Percentiles rank a stretch among this genome's conserved stretches.
Evolutionary conservation across 192 early-diverging fungal species (phyloP).

Genomic region (Coemansia sp.): DNA sequence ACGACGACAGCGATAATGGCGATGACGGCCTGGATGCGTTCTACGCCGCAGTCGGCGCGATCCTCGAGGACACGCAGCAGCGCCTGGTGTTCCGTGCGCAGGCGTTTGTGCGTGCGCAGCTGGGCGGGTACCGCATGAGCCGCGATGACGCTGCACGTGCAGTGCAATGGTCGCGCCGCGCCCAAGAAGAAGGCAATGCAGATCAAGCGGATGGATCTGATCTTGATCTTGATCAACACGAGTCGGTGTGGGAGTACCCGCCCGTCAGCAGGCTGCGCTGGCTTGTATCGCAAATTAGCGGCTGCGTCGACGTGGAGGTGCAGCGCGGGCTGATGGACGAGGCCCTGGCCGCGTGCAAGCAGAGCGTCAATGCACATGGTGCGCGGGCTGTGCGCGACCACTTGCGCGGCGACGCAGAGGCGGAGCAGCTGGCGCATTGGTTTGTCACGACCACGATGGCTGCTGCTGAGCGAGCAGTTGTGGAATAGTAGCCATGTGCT

Average conservation of each 20-base stretch:
- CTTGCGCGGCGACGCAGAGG: slow-evolving; percentile 11
- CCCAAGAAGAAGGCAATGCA: too few relatives aligned
- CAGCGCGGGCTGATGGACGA: slow-evolving; percentile 18
- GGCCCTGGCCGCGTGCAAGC: not conserved
- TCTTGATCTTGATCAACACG: not conserved
- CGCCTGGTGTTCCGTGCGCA: slow-evolving; percentile 86
- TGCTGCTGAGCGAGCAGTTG: too few relatives aligned
- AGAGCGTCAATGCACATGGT: slow-evolving; percentile 22
- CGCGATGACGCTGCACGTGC: not conserved
- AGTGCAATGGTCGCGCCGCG: slow-evolving; percentile 14
- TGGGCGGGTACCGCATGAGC: slow-evolving; percentile 14
- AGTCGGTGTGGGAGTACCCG: slow-evolving; percentile 28
- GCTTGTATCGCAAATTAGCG: slow-evolving; percentile 41
- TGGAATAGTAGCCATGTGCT: too few relatives aligned
- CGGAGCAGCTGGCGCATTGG: too few relatives aligned
- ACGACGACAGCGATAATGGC: slow-evolving; percentile 51
- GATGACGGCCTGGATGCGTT: slow-evolving; percentile 47
- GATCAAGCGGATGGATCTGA: too few relatives aligned
- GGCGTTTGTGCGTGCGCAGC: slow-evolving; percentile 61
- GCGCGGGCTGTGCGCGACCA: slow-evolving; percentile 16
- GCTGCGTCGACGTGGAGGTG: slow-evolving; percentile 35
- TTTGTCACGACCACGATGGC: too few relatives aligned
- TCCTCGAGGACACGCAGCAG: slow-evolving; percentile 87
- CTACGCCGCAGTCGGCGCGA: slow-evolving; percentile 67
- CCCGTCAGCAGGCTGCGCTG: slow-evolving; percentile 30